Evolutionary conservation across 352 stramenopile genomes (phyloP).

Genomic region (Globisporangium abappressorium): DNA sequence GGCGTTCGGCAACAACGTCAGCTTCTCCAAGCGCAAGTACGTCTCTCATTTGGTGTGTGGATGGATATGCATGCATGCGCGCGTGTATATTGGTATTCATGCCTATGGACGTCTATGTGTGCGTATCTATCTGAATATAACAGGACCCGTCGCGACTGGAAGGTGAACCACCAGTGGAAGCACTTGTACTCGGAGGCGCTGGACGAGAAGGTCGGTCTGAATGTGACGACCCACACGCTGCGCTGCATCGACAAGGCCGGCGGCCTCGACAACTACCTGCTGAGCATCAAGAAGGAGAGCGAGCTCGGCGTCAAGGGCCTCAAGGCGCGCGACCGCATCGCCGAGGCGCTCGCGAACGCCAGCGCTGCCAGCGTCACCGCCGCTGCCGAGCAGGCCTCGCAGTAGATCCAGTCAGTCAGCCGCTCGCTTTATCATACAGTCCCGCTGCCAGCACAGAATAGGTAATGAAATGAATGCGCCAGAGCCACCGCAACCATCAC

Average conservation of each 20-base stretch:
- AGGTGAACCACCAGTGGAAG: slow-evolving; percentile 93
- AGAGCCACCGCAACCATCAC: background rate
- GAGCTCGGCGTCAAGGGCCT: slow-evolving; percentile 73
- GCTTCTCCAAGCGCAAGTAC: slow-evolving; percentile 90
- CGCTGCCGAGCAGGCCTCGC: slow-evolving; percentile 13
- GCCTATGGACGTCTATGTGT: background rate
- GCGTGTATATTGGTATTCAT: background rate
- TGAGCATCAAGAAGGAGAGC: slow-evolving; percentile 86
- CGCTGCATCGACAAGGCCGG: slow-evolving; percentile 92
- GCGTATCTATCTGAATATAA: background rate
- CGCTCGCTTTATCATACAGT: background rate
- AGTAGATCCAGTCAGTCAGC: slow-evolving; percentile 5
- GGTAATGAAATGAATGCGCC: background rate
- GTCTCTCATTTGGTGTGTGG: slow-evolving; percentile 11
- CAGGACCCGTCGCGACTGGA: slow-evolving; percentile 89
- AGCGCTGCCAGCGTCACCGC: slow-evolving; percentile 1
- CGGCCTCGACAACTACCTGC: slow-evolving; percentile 93
- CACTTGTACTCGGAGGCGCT: slow-evolving; percentile 87
- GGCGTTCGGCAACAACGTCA: slow-evolving; percentile 93
- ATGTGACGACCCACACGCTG: slow-evolving; percentile 91
- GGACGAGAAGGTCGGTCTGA: slow-evolving; percentile 92
- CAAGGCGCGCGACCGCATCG: slow-evolving; percentile 53
- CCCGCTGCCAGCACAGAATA: background rate
- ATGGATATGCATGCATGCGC: background rate
- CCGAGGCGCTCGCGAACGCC: slow-evolving; percentile 35